Evolutionary conservation across 2,329 filamentous ascomycete species (phyloP).

Genomic region (Pseudogymnoascus sp.): DNA sequence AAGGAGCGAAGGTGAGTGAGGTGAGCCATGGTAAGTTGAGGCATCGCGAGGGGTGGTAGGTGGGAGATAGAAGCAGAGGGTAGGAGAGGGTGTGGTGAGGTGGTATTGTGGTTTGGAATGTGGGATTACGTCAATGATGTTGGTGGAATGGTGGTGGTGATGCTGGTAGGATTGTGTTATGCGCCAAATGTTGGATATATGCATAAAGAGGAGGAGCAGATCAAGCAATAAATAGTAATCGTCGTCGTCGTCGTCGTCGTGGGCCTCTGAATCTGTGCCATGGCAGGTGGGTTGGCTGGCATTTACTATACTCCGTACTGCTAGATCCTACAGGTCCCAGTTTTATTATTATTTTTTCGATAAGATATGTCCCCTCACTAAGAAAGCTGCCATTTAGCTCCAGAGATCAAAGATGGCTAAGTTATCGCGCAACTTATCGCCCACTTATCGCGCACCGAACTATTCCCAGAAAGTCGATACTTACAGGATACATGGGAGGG

Average conservation of each 20-base stretch:
- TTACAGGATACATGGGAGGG: not conserved
- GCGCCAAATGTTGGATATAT: too few species aligned
- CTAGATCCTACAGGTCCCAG: too few species aligned
- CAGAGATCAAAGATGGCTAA: not conserved
- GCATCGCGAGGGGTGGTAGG: too few species aligned
- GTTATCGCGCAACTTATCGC: not conserved
- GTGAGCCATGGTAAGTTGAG: not conserved
- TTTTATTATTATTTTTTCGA: not conserved
- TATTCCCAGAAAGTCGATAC: not conserved
- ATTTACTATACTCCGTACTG: too few species aligned
- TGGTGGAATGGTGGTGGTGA: not conserved
- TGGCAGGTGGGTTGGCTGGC: too few species aligned
- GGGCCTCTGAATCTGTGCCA: too few species aligned
- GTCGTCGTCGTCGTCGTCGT: too few species aligned
- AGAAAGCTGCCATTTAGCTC: not conserved
- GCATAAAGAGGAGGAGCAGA: too few species aligned
- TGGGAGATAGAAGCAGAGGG: too few species aligned
- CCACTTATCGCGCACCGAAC: not conserved
- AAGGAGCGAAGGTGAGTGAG: not conserved
- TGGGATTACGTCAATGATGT: not conserved
- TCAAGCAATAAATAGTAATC: too few species aligned
- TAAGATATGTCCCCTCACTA: not conserved
- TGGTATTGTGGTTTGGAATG: not conserved
- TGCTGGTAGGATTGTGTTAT: not conserved
- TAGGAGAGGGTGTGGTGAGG: not conserved